Conservation (phyloP, 2,329 filamentous ascomycete species). For the Arthrinium phaeospermum region DNA sequence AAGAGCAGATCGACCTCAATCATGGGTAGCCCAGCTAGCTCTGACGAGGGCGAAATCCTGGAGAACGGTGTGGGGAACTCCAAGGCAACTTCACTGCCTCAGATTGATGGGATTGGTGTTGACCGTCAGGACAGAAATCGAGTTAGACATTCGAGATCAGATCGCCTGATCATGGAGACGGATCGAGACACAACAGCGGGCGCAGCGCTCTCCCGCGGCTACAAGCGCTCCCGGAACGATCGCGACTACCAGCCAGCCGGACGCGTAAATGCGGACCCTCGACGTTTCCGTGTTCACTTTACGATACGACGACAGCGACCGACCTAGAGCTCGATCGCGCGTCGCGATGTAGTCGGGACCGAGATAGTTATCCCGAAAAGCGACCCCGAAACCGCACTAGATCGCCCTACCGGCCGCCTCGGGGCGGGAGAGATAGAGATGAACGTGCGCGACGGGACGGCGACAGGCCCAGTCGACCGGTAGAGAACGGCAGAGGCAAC, state of each 20-base stretch:
- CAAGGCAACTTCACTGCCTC: constrained; percentile 89
- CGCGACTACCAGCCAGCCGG: constrained; percentile 53
- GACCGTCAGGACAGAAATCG: constrained; percentile 88
- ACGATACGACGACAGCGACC: constrained; percentile 58
- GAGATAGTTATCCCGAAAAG: constrained; percentile 58
- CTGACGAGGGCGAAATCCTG: constrained; percentile 87
- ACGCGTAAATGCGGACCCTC: constrained; percentile 57
- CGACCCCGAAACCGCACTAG: constrained; percentile 53
- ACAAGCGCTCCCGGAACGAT: constrained; percentile 71
- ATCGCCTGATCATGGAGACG: constrained; percentile 56
- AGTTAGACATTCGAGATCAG: constrained; percentile 60
- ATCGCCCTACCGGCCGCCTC: constrained; percentile 36
- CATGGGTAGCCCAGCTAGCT: constrained; percentile 58
- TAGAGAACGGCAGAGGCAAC: constrained; percentile 37
- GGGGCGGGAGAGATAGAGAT: constrained; percentile 35
- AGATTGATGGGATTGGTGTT: constrained; percentile 81
- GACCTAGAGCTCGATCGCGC: constrained; percentile 40
- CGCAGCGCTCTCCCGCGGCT: constrained; percentile 66
- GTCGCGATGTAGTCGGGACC: constrained; percentile 51
- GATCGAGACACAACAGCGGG: constrained; percentile 48
- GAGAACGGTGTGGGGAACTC: constrained; percentile 68
- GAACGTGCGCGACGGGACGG: constrained; percentile 33
- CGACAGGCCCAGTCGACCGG: constrained; percentile 31
- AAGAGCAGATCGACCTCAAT: constrained; percentile 22
- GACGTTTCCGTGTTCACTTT: constrained; percentile 65